Evolutionary conservation across 192 early-diverging fungal species (phyloP).

Genomic region (Linnemannia schmuckeri): DNA sequence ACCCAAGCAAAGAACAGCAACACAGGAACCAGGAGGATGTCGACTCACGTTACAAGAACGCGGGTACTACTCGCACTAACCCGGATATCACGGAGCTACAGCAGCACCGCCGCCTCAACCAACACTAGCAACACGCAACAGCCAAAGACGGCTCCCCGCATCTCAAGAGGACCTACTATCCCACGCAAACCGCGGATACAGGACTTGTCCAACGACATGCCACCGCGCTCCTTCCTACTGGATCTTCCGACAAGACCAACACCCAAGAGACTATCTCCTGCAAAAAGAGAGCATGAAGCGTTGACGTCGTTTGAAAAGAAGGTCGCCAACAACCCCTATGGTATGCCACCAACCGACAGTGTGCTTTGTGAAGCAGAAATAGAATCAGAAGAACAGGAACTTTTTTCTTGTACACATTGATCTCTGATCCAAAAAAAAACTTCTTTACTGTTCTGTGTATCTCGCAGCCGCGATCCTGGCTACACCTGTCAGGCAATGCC

Average conservation of each 20-base stretch:
- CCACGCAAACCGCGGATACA: background rate
- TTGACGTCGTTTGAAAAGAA: slow-evolving; percentile 11
- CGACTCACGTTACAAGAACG: background rate
- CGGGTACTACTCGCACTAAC: background rate
- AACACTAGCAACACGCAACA: background rate
- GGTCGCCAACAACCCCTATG: slow-evolving; percentile 35
- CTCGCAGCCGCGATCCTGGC: slow-evolving; percentile 24
- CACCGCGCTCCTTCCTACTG: slow-evolving; percentile 20
- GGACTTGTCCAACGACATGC: background rate
- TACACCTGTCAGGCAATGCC: slow-evolving; percentile 25
- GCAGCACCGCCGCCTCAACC: background rate
- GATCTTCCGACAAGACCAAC: slow-evolving; percentile 19
- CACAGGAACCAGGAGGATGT: background rate
- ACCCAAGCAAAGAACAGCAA: background rate
- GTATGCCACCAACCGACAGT: background rate
- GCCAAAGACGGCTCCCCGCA: background rate
- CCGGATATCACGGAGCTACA: background rate
- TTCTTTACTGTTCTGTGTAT: background rate
- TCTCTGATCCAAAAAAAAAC: no score
- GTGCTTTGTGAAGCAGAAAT: background rate
- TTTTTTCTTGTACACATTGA: background rate
- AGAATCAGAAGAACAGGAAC: no score
- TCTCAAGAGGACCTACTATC: background rate
- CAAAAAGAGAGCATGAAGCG: background rate
- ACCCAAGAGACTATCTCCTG: background rate